Conservation (phyloP, 2,329 filamentous ascomycete species). For the Colletotrichum lini region DNA sequence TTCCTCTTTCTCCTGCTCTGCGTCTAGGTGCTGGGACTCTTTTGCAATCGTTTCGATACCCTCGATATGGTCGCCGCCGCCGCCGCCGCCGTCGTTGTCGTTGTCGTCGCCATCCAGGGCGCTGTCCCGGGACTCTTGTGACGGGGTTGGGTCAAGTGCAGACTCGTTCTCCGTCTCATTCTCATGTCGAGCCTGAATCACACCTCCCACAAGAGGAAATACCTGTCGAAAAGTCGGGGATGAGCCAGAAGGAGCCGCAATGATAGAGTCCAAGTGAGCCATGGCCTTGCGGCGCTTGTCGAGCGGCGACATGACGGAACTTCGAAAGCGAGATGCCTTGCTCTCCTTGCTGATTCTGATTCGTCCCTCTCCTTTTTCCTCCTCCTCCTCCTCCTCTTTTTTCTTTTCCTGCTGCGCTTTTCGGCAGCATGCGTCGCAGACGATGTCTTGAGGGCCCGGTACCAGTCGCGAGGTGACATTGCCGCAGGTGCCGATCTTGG, state of each 20-base stretch:
- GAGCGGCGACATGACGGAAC: not conserved
- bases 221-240: not conserved
- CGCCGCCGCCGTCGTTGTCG: too few relatives aligned
- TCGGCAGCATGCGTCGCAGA: not conserved
- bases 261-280: not conserved
- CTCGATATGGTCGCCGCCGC: not conserved
- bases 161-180: not conserved
- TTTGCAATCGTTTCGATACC: not conserved
- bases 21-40: not conserved
- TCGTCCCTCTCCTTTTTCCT: too few relatives aligned
- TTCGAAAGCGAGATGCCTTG: not conserved
- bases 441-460: not conserved
- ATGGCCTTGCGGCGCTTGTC: not conserved
- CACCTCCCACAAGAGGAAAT: not conserved
- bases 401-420: not conserved
- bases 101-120: not conserved
- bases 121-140: not conserved
- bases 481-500: not conserved
- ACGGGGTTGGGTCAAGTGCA: not conserved
- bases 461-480: not conserved
- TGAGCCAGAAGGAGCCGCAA: too few relatives aligned
- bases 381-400: too few relatives aligned
- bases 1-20: not conserved
- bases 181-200: not conserved
- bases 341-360: too few relatives aligned